Percentiles rank a stretch among this genome's conserved stretches.
Conservation (phyloP, 2,329 filamentous ascomycete genomes). For the Metarhizium album region DNA sequence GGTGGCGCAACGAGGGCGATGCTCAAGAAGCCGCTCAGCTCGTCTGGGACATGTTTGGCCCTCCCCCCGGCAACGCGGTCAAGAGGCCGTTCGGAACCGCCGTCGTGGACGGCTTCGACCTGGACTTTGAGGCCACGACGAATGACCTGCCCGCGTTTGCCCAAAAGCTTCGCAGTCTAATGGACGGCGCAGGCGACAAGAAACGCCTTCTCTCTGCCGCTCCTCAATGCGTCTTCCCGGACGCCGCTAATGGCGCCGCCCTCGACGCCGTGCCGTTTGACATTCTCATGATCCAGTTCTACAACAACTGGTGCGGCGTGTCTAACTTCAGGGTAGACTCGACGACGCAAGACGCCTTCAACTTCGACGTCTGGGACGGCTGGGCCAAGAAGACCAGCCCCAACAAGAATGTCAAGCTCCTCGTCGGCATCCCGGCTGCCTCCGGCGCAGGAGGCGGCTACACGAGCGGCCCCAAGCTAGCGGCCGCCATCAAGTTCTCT, state of each 20-base stretch:
- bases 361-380: conserved; percentile 52
- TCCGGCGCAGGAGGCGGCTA: conserved; percentile 47
- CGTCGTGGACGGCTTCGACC: conserved; percentile 57
- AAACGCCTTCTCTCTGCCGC: conserved; percentile 55
- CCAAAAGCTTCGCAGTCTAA: conserved; percentile 41
- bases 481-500: conserved; percentile 39
- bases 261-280: conserved; percentile 47
- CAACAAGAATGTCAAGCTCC: conserved; percentile 49
- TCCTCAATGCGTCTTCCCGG: conserved; percentile 59
- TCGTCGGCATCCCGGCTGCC: conserved; percentile 50
- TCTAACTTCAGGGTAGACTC: conserved; percentile 36
- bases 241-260: conserved; percentile 45
- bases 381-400: conserved; percentile 48
- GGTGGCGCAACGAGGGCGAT: conserved; percentile 42
- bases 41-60: conserved; percentile 64
- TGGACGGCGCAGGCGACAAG: conserved; percentile 40
- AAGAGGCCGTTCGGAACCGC: conserved; percentile 38
- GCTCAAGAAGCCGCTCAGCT: conserved; percentile 47
- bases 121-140: conserved; percentile 57
- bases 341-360: conserved; percentile 41
- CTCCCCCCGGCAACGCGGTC: conserved; percentile 30
- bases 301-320: conserved; percentile 58
- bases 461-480: conserved; percentile 32
- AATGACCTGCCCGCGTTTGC: conserved; percentile 53
- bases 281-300: conserved; percentile 54